Base-by-base conservation (phyloP, 352 stramenopile genomes). In the Phytophthora citrophthora region DNA sequence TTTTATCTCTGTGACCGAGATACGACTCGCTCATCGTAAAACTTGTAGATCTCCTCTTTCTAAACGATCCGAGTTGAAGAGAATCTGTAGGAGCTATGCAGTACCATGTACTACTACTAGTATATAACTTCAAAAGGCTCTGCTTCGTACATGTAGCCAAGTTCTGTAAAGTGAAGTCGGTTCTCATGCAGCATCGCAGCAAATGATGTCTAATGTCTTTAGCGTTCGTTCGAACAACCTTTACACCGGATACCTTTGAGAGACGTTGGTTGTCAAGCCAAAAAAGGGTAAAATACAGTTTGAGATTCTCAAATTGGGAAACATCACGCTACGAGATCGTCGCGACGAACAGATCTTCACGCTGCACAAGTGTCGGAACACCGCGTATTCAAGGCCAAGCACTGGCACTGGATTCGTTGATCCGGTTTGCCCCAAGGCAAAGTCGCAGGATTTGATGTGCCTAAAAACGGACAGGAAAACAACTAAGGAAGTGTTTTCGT, bases 391-490 rank as follows among this genome's bases (percentile, higher is more conserved):
- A 58, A 5, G 31, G 34, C 51, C 51, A 58, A 36, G 36, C 52
- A 39, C 29, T 53, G 36, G 39, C 18, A n/a, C 16, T 36, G 7
- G 7, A 32, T 49, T 60, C 44, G 45, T 63, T 56, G 52, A 68
- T 62, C 56, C 60, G 27, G 18, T 52, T 65, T 51, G 36, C 23
- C 26, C 2, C 29, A 3, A 5, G 38, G 20, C 52, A 64, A 54
- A 52, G 38, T 54, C 20, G 45, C 45, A 36, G 46, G 61, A 69
- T 69, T 69, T 69, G 61, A 50, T 26, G 46, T 46, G 27, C 8
- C 31, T 38, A 38, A 63, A 36, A 59, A 69, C 54, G 46, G 54
- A 54, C 54, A 56, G 39, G 61, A 69, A 58, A 64, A 45, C 46
- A 52, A 62, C 41, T 5, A 32, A 59, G 47, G 61, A 69, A 59